These are phyloP conservation scores for Tolypocladium paradoxum DNA, from an alignment of 2,329 filamentous ascomycete species.

Conservation along the genomic window DNA sequence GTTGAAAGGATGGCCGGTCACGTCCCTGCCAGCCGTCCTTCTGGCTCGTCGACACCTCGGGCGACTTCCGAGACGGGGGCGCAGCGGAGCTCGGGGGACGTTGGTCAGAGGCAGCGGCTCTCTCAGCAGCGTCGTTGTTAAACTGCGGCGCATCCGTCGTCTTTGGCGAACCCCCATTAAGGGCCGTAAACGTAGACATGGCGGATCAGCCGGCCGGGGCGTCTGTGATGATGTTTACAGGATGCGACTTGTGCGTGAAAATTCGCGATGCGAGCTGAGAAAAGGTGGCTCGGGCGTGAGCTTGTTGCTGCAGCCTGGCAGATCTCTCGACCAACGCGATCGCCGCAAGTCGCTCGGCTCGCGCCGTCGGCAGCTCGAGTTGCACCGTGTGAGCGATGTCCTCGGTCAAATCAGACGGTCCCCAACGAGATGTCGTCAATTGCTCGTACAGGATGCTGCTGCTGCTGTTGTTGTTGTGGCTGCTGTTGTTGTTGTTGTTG, in stretches of 20 bases:
- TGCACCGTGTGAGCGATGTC: neutral
- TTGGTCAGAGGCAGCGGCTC: slow-evolving; percentile 22
- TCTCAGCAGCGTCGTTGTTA: slow-evolving; percentile 14
- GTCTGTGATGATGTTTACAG: neutral
- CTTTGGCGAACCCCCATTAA: slow-evolving; percentile 40
- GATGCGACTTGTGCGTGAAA: neutral
- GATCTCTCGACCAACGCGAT: neutral
- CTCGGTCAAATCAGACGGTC: neutral
- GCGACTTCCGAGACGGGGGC: slow-evolving; percentile 14
- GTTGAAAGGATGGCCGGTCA: slow-evolving; percentile 31
- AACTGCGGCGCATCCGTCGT: slow-evolving; percentile 24
- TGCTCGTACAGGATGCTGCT: neutral
- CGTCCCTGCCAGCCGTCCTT: slow-evolving; percentile 31
- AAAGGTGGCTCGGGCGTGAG: neutral
- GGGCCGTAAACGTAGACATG: slow-evolving; percentile 42
- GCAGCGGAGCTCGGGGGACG: slow-evolving; percentile 12
- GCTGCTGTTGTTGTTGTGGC: neutral
- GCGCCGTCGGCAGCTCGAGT: neutral
- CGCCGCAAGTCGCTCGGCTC: neutral
- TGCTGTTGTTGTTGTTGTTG: neutral
- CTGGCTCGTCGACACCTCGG: slow-evolving; percentile 15
- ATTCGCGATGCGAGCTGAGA: neutral
- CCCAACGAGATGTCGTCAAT: neutral
- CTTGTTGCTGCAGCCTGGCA: neutral
- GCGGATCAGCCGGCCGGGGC: neutral